Evolutionary conservation across 768 basidiomycete species (phyloP).

Genomic region (Suillus subaureus): DNA sequence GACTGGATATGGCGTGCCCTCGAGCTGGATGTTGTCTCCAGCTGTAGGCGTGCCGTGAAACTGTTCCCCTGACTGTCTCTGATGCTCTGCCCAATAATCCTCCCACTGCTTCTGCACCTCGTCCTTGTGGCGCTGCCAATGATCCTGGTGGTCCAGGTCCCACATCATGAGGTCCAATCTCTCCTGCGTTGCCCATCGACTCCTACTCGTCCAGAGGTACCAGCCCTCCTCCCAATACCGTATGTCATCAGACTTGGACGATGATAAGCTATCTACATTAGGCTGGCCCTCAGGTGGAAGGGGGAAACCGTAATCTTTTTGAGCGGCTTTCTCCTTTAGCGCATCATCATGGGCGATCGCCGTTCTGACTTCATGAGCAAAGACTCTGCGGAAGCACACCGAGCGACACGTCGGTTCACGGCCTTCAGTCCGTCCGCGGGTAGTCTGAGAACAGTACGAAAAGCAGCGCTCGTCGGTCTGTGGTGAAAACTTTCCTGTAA

Average conservation of each 20-base stretch:
- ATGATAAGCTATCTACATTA: constrained; percentile 25
- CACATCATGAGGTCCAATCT: constrained; percentile 61
- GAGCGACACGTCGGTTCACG: constrained; percentile 59
- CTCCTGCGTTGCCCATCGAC: constrained; percentile 52
- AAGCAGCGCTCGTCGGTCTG: constrained; percentile 67
- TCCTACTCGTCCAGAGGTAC: constrained; percentile 71
- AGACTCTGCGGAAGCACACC: constrained; percentile 65
- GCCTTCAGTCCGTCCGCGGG: constrained; percentile 51
- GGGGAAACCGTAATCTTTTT: constrained; percentile 55
- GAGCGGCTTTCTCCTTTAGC: constrained; percentile 40
- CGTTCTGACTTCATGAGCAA: constrained; percentile 67
- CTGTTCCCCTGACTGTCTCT: constrained; percentile 21
- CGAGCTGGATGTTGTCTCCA: constrained; percentile 34
- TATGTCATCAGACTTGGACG: constrained; percentile 35
- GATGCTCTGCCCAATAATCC: constrained; percentile 38
- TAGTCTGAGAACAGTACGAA: constrained; percentile 61
- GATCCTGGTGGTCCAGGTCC: constrained; percentile 54
- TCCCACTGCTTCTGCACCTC: constrained; percentile 56
- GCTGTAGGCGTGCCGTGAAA: constrained; percentile 12
- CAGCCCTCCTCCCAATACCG: constrained; percentile 75
- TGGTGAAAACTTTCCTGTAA: constrained; percentile 55
- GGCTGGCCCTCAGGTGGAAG: constrained; percentile 69
- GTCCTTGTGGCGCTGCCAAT: constrained; percentile 42
- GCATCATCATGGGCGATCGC: constrained; percentile 37
- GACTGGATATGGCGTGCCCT: constrained; percentile 43